phyloP scores from a whole-genome alignment of 164 flowering plant genomes.

The Annona cherimola region DNA sequence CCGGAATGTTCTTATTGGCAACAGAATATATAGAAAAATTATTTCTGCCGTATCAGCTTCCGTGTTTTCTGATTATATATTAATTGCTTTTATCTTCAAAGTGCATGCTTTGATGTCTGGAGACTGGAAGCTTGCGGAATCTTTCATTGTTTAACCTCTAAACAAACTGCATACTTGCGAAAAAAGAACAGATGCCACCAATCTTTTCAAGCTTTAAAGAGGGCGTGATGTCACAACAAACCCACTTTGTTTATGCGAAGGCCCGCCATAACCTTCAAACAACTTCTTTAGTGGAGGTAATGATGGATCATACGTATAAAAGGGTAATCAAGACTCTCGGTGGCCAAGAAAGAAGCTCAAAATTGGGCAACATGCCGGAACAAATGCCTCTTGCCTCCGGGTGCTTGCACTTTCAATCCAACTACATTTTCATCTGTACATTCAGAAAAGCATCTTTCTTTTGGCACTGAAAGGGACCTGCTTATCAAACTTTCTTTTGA shows the following conservation, averaged over 20 bases:
- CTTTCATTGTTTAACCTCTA: too few relatives aligned
- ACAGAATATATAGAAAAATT: too few relatives aligned
- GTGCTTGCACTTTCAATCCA: not conserved
- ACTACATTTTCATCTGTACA: not conserved
- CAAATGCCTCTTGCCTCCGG: not conserved
- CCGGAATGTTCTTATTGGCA: too few relatives aligned
- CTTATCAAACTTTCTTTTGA: conserved; percentile 1
- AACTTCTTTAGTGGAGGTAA: not conserved
- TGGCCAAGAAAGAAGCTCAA: conserved; percentile 4
- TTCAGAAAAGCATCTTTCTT: conserved; percentile 4
- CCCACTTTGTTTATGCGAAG: not conserved
- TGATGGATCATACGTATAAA: not conserved
- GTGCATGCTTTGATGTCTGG: not conserved
- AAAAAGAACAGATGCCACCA: not conserved
- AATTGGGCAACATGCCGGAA: not conserved
- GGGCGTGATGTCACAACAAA: not conserved
- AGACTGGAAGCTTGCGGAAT: not conserved
- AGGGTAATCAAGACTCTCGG: not conserved
- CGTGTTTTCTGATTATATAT: not conserved
- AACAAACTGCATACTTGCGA: not conserved
- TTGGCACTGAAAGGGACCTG: conserved; percentile 6
- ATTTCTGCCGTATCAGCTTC: not conserved
- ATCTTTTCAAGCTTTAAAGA: not conserved
- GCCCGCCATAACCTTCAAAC: not conserved
- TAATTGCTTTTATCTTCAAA: not conserved